Evolutionary conservation across 306 rosid species (phyloP), one percentile per base, ranked within the genome.

Genomic region (Acacia confusa): DNA sequence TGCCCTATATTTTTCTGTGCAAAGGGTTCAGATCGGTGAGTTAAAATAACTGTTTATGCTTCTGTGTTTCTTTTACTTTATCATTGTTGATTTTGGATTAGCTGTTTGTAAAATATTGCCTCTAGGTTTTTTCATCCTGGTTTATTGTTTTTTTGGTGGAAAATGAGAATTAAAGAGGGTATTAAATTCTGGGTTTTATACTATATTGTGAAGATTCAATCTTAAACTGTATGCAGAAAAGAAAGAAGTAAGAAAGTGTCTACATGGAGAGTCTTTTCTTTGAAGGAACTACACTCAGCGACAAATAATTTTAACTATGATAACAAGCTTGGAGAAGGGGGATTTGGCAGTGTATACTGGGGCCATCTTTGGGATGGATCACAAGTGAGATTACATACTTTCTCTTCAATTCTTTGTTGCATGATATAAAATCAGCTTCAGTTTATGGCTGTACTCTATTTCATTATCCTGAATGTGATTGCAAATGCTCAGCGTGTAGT

Each of bases 321-420:
- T 78, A 95, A 95, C 91, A 95, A 95, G 83, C 97, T 95, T n/a
- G 99, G 99, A 27, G 99, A 95, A 89, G 99, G 99, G 11, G 98
- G 96, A 52, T 95, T 93, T 70, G 99, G 99, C 68, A 95, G 99
- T 78, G 98, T 95, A 25, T 95, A 95, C 83, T 93, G 99, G 99
- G 99, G 99, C 71, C 99, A 95, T 91, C 99, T 95, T 32, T 93
- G 98, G 98, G 99, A 95, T 86, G 99, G 99, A 87, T 92, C 99
- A 2, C 99, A 95, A 83, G 99, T 95, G 87, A 69, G 78, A 65
- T 52, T 27, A 10, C 7, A 36, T 75, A 19, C 70, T 66, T 44
- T 47, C 40, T 73, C 22, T 70, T 81, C 20, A 25, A 13, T 27
- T 24, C 47, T 58, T 60, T 71, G 38, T 52, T 75, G 57, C 32